Conservation (phyloP, 1,284 basidiomycete species). For the Sutorius eximius region DNA sequence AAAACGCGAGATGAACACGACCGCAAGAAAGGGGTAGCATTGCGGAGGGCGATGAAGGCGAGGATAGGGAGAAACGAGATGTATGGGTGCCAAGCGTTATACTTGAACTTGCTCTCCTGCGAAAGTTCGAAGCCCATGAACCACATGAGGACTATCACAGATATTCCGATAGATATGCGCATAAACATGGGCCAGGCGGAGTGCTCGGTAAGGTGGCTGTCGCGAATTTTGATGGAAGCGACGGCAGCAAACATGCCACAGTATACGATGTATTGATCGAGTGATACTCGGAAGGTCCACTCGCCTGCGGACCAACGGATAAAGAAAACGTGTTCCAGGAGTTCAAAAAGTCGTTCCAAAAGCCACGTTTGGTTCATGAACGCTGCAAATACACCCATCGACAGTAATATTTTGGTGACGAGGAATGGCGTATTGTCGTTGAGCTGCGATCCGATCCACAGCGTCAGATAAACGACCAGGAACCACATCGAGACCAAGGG, state of each 20-base stretch:
- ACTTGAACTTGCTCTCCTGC: constrained; percentile 77
- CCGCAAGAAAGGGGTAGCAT: constrained; percentile 69
- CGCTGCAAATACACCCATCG: constrained; percentile 59
- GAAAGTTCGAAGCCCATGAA: constrained; percentile 81
- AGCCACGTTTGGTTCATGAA: constrained; percentile 69
- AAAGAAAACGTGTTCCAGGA: constrained; percentile 63
- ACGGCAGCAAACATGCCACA: constrained; percentile 80
- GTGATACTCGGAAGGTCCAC: constrained; percentile 83
- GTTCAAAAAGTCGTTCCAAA: constrained; percentile 61
- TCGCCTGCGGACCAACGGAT: constrained; percentile 84
- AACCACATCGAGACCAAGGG: constrained; percentile 85
- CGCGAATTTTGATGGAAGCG: constrained; percentile 73
- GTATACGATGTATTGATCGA: constrained; percentile 88
- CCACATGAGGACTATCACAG: constrained; percentile 62
- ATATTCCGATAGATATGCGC: constrained; percentile 48
- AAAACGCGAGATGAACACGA: constrained; percentile 70
- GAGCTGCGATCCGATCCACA: constrained; percentile 68
- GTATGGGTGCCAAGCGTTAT: constrained; percentile 84
- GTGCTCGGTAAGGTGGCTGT: constrained; percentile 69
- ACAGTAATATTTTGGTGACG: constrained; percentile 66
- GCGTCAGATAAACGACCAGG: constrained; percentile 79
- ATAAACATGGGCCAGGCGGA: constrained; percentile 60
- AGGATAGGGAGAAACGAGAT: constrained; percentile 80
- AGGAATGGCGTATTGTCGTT: constrained; percentile 74
- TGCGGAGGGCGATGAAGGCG: constrained; percentile 74